These are phyloP conservation scores for Dillenia suffruticosa DNA, from an alignment of 164 flowering plant genomes.

Conservation along the genomic window DNA sequence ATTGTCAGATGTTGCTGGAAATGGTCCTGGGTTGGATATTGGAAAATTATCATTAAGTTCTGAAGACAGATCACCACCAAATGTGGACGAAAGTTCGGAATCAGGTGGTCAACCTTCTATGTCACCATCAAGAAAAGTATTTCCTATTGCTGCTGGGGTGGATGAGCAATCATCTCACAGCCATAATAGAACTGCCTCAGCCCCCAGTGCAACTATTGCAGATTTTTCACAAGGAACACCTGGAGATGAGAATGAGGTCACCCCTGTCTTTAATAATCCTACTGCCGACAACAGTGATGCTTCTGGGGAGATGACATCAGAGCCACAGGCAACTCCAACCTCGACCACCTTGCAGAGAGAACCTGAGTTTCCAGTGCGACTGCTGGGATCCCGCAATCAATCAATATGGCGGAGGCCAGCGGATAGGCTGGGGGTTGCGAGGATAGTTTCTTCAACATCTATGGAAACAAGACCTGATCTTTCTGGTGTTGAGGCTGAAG, in stretches of 20 bases:
- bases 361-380: slow-evolving; percentile 38
- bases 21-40: slow-evolving; percentile 45
- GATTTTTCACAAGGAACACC: slow-evolving; percentile 21
- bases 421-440: slow-evolving; percentile 50
- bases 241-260: slow-evolving; percentile 34
- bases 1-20: slow-evolving; percentile 31
- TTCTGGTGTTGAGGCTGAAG: slow-evolving; percentile 62
- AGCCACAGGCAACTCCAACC: slow-evolving; percentile 31
- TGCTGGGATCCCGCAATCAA: slow-evolving; percentile 57
- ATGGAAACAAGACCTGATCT: slow-evolving; percentile 61
- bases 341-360: slow-evolving; percentile 39
- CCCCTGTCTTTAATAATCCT: slow-evolving; percentile 30
- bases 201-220: slow-evolving; percentile 33
- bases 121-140: slow-evolving; percentile 36
- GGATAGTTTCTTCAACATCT: slow-evolving; percentile 55
- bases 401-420: slow-evolving; percentile 69
- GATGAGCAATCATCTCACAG: slow-evolving; percentile 30
- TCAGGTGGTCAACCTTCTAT: slow-evolving; percentile 25
- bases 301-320: slow-evolving; percentile 57
- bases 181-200: slow-evolving; percentile 45
- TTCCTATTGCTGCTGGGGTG: slow-evolving; percentile 22
- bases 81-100: slow-evolving; percentile 24
- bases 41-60: slow-evolving; percentile 38
- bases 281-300: slow-evolving; percentile 54
- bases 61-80: slow-evolving; percentile 32